Evolutionary conservation across 2,329 filamentous ascomycete genomes (phyloP).

Genomic region (Drechslerella stenobrocha): DNA sequence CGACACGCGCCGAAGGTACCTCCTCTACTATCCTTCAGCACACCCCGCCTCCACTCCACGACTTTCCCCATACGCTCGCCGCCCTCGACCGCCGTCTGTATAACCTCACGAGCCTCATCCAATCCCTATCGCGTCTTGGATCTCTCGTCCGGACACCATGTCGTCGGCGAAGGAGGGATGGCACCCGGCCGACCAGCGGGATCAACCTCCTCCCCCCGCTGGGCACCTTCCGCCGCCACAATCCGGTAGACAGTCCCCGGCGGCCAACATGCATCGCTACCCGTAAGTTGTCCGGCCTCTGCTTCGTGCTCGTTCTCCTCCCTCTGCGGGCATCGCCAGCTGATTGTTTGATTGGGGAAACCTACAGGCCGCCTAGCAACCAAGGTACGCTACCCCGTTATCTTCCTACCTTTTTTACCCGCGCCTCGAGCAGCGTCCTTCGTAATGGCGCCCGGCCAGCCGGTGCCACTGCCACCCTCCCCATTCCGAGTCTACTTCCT

Average conservation of each 20-base stretch:
- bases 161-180: slow-evolving; percentile 45
- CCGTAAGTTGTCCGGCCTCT: slow-evolving; percentile 22
- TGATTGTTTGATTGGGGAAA: slow-evolving; percentile 13
- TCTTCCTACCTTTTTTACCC: neutral
- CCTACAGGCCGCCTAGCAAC: slow-evolving; percentile 31
- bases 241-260: slow-evolving; percentile 38
- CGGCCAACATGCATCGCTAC: slow-evolving; percentile 40
- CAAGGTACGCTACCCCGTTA: slow-evolving; percentile 32
- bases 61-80: neutral
- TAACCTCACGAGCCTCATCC: neutral
- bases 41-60: slow-evolving; percentile 5
- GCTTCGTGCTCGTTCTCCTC: neutral
- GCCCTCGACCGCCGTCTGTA: neutral
- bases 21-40: slow-evolving; percentile 1
- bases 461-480: neutral
- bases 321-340: neutral
- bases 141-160: slow-evolving; percentile 13
- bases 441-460: neutral
- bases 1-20: slow-evolving; percentile 27
- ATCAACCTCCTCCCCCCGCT: slow-evolving; percentile 40
- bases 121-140: neutral
- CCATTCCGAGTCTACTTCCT: neutral
- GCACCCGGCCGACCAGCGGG: slow-evolving; percentile 46
- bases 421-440: neutral
- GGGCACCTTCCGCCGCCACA: slow-evolving; percentile 35